These are phyloP conservation scores for Potentilla sterilis DNA, from an alignment of 306 rosid genomes.

Conservation along the genomic window DNA sequence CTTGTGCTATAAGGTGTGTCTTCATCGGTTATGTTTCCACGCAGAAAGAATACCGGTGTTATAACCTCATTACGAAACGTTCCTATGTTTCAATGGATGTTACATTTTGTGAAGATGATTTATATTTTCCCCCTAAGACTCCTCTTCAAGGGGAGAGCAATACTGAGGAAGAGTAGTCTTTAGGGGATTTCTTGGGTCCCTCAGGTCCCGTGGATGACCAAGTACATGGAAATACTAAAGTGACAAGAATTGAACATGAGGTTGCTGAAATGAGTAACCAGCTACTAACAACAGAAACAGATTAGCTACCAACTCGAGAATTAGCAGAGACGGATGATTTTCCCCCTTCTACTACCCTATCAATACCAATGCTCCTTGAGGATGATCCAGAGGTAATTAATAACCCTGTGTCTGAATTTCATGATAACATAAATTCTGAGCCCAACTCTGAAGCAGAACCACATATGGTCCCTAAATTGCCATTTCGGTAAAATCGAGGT, in stretches of 20 bases:
- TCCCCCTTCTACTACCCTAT: neutral
- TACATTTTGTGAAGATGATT: neutral
- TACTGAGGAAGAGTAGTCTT: neutral
- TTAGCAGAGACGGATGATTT: neutral
- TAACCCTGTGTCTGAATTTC: neutral
- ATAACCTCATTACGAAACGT: neutral
- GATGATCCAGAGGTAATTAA: neutral
- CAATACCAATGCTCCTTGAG: neutral
- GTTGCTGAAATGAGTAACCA: neutral
- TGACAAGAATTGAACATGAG: neutral
- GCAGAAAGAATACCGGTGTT: neutral
- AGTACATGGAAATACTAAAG: neutral
- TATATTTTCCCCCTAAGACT: neutral
- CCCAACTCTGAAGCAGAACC: neutral
- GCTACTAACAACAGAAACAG: neutral
- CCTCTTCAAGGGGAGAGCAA: neutral
- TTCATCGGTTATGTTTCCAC: neutral
- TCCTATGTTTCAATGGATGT: neutral
- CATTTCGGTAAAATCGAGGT: neutral
- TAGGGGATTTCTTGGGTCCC: no score
- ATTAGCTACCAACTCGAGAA: neutral
- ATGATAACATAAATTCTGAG: neutral
- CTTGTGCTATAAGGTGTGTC: neutral
- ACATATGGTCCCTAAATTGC: neutral
- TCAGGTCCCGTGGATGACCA: neutral